Conservation (phyloP, 208 protist genomes). For the Wallacemonas sp. region DNA sequence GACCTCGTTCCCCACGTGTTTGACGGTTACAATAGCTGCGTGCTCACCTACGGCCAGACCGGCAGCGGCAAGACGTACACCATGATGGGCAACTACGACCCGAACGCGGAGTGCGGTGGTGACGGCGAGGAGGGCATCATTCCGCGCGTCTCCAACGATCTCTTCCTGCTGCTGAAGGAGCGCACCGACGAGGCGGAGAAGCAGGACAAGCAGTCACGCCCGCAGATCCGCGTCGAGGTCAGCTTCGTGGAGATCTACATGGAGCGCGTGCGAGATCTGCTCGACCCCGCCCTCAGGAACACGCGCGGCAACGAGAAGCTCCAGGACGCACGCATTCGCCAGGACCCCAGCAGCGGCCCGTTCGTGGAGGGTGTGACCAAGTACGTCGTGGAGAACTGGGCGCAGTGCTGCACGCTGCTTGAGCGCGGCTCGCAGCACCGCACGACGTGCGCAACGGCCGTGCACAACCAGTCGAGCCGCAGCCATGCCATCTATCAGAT, state of each 20-base stretch:
- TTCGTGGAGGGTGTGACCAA: conserved; percentile 90
- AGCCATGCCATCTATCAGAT: conserved; percentile 92
- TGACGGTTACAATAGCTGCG: conserved; percentile 90
- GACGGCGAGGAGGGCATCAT: conserved; percentile 91
- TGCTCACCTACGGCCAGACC: conserved; percentile 94
- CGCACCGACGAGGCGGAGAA: conserved; percentile 40
- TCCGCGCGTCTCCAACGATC: conserved; percentile 88
- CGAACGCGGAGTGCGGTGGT: conserved; percentile 63
- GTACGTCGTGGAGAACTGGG: conserved; percentile 89
- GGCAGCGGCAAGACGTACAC: conserved; percentile 94
- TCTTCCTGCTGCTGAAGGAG: conserved; percentile 76
- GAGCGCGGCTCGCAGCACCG: conserved; percentile 89
- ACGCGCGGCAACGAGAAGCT: conserved; percentile 76
- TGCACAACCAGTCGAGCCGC: conserved; percentile 90
- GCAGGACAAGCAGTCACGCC: conserved; percentile 20
- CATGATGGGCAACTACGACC: conserved; percentile 89
- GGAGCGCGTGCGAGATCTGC: conserved; percentile 95
- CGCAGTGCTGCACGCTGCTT: conserved; percentile 87
- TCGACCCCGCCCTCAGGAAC: conserved; percentile 86
- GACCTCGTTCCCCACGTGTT: conserved; percentile 93
- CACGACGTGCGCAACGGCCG: conserved; percentile 91
- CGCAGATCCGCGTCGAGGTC: conserved; percentile 87
- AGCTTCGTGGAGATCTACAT: conserved; percentile 98
- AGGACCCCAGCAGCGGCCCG: conserved; percentile 85
- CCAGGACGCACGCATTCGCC: conserved; percentile 87